phyloP scores from a whole-genome alignment of 148 eudicot species.

The Rhododendron vialii region DNA sequence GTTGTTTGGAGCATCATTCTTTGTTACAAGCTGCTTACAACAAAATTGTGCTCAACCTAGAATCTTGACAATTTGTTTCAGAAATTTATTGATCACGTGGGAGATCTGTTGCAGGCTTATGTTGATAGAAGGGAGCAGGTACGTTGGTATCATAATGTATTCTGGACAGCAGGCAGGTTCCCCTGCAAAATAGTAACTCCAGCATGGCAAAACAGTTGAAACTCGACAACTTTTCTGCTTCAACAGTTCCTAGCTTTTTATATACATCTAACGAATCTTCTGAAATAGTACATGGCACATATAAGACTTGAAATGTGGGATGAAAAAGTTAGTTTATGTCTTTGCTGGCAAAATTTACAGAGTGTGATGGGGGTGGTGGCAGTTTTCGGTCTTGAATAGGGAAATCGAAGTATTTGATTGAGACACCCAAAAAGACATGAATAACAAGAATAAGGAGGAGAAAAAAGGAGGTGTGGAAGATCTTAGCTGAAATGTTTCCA shows the following conservation, averaged over 20 bases:
- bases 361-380: no score
- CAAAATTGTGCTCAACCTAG: not conserved
- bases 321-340: no score
- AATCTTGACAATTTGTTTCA: slow-evolving; percentile 28
- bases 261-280: not conserved
- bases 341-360: no score
- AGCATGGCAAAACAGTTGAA: not conserved
- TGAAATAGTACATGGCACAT: not conserved
- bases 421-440: no score
- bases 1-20: slow-evolving; percentile 24
- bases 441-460: no score
- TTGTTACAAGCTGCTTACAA: not conserved
- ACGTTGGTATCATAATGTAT: slow-evolving; percentile 10
- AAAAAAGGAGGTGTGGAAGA: no score
- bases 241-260: not conserved
- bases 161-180: not conserved
- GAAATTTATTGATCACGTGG: slow-evolving; percentile 93
- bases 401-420: no score
- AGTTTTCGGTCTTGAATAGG: no score
- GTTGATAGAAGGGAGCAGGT: slow-evolving; percentile 98
- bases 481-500: no score
- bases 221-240: not conserved
- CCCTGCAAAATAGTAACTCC: not conserved
- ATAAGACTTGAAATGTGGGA: not conserved
- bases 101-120: slow-evolving; percentile 92